Base-by-base conservation (phyloP, 345 rosid species). In the Physaria fendleri region DNA sequence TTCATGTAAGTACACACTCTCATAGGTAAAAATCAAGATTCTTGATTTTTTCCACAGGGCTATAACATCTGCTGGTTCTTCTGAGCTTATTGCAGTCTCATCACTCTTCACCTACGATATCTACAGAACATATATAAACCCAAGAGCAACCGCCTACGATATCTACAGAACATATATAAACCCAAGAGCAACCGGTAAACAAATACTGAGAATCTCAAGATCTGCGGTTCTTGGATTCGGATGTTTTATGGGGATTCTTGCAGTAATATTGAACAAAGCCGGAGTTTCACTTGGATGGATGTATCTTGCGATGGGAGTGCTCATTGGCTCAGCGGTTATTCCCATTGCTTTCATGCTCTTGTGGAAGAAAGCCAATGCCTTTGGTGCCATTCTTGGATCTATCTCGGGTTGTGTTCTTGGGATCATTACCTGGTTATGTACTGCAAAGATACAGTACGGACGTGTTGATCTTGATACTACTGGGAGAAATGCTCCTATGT, bases 271-370 rank as follows among this genome's bases (percentile, higher is more conserved):
- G 51, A 91, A 91, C 79, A 82, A 79, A 71, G 96, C 78, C 0
- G 98, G 96, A 16, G 95, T 91, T n/a, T 85, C 98, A 3, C 73
- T 87, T 1, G 96, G 90, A 20, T 91, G 98, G 98, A 87, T 91
- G 98, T 91, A 91, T 61, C 88, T 91, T 1, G 96, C 96, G 2
- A 87, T 60, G 86, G 98, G 98, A 78, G 94, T 91, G 13, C 66
- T 87, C 8, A 79, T 91, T 2, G 98, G 98, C 43, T 87, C 98
- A 27, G 98, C 96, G 6, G 96, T 85, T 38, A 76, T 91, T 5
- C 96, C 98, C 16, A 85, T 91, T 11, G 92, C 95, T 8, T 82
- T 91, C 50, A 79, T 91, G 98, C 94, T 91, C 48, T 77, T 91
- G 12, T 91, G 98, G 96, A 80, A 82, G 24, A 85, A 85, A 74